These are phyloP conservation scores for Penicillium sclerotigenum DNA, from an alignment of 2,329 filamentous ascomycete species.

Conservation along the genomic window DNA sequence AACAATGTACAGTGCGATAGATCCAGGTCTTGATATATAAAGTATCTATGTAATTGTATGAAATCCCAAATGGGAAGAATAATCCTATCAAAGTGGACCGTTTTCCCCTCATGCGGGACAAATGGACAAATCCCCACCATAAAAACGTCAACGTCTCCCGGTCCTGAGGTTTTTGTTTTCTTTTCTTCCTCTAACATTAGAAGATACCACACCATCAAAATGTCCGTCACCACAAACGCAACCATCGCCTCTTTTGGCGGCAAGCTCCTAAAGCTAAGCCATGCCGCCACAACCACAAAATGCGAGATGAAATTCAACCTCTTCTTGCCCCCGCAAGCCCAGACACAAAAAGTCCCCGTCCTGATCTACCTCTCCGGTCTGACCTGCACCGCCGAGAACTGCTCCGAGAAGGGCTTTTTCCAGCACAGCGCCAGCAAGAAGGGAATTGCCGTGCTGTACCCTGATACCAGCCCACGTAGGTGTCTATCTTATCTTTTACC, in stretches of 20 bases:
- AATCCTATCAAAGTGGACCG: conserved; percentile 16
- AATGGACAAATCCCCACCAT: conserved; percentile 13
- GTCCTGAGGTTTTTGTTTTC: neutral
- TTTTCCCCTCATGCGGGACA: conserved; percentile 30
- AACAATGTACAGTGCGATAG: neutral
- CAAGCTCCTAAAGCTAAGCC: conserved; percentile 89
- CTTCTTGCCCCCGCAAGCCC: conserved; percentile 75
- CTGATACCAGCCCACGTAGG: conserved; percentile 86
- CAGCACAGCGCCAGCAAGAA: conserved; percentile 74
- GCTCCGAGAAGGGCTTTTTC: conserved; percentile 80
- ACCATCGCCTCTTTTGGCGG: conserved; percentile 91
- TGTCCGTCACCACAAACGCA: conserved; percentile 85
- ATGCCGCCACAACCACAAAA: conserved; percentile 72
- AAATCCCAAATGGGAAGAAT: neutral
- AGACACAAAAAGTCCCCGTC: conserved; percentile 68
- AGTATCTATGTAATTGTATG: neutral
- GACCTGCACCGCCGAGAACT: conserved; percentile 87
- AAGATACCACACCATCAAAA: conserved; percentile 35
- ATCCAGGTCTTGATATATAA: neutral
- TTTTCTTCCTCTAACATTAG: neutral
- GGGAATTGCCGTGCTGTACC: conserved; percentile 89
- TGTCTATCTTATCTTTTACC: conserved; percentile 28
- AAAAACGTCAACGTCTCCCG: conserved; percentile 10
- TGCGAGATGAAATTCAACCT: conserved; percentile 93
- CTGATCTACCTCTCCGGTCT: conserved; percentile 91